These are phyloP conservation scores for Colletotrichum australisinense DNA, from an alignment of 2,329 filamentous ascomycete species.

Conservation along the genomic window DNA sequence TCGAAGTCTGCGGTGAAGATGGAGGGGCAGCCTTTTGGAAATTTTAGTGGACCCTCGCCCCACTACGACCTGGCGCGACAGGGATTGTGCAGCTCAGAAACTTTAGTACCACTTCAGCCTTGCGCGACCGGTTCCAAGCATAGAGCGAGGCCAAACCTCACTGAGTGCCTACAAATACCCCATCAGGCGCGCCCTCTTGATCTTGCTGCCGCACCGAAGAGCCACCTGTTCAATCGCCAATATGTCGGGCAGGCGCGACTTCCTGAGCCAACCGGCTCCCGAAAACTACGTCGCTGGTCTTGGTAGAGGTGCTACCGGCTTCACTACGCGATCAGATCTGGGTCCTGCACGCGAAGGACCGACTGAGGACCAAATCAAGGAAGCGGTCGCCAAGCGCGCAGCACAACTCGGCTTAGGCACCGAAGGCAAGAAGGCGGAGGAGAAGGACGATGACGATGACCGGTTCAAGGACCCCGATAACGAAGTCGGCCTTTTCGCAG, in stretches of 20 bases:
- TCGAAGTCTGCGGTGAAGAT: constrained; percentile 35
- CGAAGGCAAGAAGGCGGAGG: constrained; percentile 76
- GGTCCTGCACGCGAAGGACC: constrained; percentile 95
- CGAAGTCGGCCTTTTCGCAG: constrained; percentile 94
- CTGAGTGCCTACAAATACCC: background rate
- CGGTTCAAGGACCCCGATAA: constrained; percentile 97
- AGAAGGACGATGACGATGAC: constrained; percentile 78
- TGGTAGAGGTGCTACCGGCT: constrained; percentile 96
- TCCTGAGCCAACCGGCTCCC: constrained; percentile 85
- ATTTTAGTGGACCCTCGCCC: constrained; percentile 33
- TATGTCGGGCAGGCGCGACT: constrained; percentile 80
- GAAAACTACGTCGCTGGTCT: constrained; percentile 96
- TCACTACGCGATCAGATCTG: constrained; percentile 96
- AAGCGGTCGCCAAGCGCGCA: constrained; percentile 93
- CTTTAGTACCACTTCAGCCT: constrained; percentile 36
- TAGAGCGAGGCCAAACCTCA: constrained; percentile 1
- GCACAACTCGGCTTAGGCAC: constrained; percentile 80
- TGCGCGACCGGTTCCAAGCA: constrained; percentile 17
- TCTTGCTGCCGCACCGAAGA: background rate
- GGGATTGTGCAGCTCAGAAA: constrained; percentile 34
- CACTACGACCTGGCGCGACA: constrained; percentile 24
- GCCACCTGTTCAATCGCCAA: constrained; percentile 36
- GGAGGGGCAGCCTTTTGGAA: constrained; percentile 37
- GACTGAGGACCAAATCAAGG: constrained; percentile 98
- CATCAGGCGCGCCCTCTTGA: background rate